Evolutionary conservation across 371 early-diverging fungal species (phyloP), one percentile per base, ranked within the genome.

Genomic region (Syncephalastrum sp.): DNA sequence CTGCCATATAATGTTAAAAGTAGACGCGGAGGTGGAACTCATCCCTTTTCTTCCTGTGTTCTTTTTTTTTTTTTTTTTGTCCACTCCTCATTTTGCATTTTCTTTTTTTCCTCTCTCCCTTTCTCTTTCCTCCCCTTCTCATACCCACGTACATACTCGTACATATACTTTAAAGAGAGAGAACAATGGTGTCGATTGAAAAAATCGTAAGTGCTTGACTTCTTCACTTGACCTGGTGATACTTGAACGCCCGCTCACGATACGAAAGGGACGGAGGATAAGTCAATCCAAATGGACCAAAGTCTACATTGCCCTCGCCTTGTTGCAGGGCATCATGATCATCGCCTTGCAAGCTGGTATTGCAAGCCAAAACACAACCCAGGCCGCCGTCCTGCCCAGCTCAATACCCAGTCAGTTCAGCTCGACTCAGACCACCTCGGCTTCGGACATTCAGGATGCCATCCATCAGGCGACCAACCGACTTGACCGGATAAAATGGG

Each of bases 171-270:
- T 50, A 50, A 50, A 25, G n/a, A 50, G 25, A 50, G 25, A 25
- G 25, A 33, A 53, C 75, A 6, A 65, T 75, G 38, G 75, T 83
- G 24, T 75, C 80, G 67, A 77, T 78, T 57, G 82, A 83, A n/a
- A 64, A 74, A 21, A 49, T 74, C 49, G 55, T 63, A 63, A 14
- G 52, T 24, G 17, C 12, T 13, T 27, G 38, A 0, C 21, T 50
- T 13, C 44, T 57, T 50, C 27, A 33, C 10, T 57, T 49, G 29
- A 42, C 14, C 23, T 59, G 21, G 5, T 17, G 23, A 42, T 43
- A 43, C 44, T 33, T 25, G 12, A 19, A 6, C 42, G 25, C 33
- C 27, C 21, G 41, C 47, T 46, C 21, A 47, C 16, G 7, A 8
- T 14, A 59, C 2, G 24, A 3, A 47, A 79, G 80, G 56, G 53